These are phyloP conservation scores for Ceratocystis albifundus DNA, from an alignment of 2,329 filamentous ascomycete species.

Conservation along the genomic window DNA sequence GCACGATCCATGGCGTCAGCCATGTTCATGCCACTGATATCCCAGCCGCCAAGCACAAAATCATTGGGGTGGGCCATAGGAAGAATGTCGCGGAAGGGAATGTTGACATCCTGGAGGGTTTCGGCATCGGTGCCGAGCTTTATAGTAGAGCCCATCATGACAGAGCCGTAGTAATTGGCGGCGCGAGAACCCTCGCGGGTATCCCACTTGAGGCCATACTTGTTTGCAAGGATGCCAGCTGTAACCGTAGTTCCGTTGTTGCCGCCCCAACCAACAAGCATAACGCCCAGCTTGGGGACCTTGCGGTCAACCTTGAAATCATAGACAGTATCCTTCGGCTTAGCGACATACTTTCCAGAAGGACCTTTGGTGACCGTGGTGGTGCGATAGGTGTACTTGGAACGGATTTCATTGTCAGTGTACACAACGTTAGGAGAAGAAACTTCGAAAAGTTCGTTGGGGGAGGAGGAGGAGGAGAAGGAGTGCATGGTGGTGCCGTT, in stretches of 20 bases:
- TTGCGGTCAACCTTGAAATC: conserved; percentile 96
- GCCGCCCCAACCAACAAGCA: conserved; percentile 95
- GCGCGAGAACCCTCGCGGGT: conserved; percentile 76
- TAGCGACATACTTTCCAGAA: conserved; percentile 68
- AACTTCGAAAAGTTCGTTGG: conserved; percentile 63
- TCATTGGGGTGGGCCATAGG: conserved; percentile 98
- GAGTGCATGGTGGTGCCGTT: conserved; percentile 33
- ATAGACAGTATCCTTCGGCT: conserved; percentile 79
- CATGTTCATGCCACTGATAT: conserved; percentile 85
- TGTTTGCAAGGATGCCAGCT: conserved; percentile 93
- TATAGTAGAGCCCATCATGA: conserved; percentile 93
- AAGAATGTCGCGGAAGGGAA: conserved; percentile 86
- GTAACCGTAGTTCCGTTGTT: conserved; percentile 98
- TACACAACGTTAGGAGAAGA: conserved; percentile 88
- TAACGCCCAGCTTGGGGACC: conserved; percentile 86
- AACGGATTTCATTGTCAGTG: conserved; percentile 75
- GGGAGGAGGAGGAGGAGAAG: conserved; percentile 32
- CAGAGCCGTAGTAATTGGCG: conserved; percentile 96
- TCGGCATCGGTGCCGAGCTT: conserved; percentile 84
- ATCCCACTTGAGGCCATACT: conserved; percentile 75
- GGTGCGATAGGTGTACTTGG: conserved; percentile 93
- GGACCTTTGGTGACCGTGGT: conserved; percentile 61
- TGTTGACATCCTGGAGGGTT: conserved; percentile 82
- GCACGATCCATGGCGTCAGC: conserved; percentile 91
- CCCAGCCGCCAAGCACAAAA: conserved; percentile 90